These are phyloP conservation scores for Lentinula boryana DNA, from an alignment of 768 basidiomycete species.

Conservation along the genomic window DNA sequence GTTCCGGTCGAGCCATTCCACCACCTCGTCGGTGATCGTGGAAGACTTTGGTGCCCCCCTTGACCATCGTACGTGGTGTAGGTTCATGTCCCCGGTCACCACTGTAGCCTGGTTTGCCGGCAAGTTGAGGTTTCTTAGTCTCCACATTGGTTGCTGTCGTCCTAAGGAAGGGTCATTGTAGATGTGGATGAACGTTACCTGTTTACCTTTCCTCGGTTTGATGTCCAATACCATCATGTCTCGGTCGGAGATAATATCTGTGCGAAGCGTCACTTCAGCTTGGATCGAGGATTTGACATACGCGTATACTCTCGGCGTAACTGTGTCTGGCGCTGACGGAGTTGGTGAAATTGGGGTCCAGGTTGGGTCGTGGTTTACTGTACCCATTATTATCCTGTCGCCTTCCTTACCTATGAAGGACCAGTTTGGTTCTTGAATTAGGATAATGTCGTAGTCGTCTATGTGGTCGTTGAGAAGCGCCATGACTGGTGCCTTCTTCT, in stretches of 20 bases:
- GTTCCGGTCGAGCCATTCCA: conserved; percentile 12
- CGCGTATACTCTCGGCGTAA: conserved; percentile 13
- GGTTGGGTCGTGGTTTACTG: background rate
- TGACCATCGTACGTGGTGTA: conserved; percentile 18
- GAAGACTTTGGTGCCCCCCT: background rate
- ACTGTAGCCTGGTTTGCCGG: conserved; percentile 12
- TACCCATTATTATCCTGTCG: conserved; percentile 5
- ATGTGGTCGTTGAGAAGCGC: conserved; percentile 11
- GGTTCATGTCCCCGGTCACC: conserved; percentile 19
- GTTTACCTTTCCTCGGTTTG: conserved; percentile 9
- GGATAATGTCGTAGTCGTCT: conserved; percentile 15
- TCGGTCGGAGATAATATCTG: conserved; percentile 16
- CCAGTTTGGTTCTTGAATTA: conserved; percentile 21
- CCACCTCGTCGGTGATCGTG: conserved; percentile 6
- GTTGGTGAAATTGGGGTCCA: conserved; percentile 13
- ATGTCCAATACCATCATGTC: conserved; percentile 20
- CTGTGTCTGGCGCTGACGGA: background rate
- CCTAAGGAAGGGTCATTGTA: conserved; percentile 16
- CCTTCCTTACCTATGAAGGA: conserved; percentile 11
- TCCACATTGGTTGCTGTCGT: conserved; percentile 7
- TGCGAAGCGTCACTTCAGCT: conserved; percentile 16
- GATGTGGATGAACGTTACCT: conserved; percentile 16
- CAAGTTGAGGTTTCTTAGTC: background rate
- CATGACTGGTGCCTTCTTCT: conserved; percentile 9
- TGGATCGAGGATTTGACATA: conserved; percentile 13